These are phyloP conservation scores for Sarcodon sp. DNA, from an alignment of 768 basidiomycete species.

Conservation along the genomic window DNA sequence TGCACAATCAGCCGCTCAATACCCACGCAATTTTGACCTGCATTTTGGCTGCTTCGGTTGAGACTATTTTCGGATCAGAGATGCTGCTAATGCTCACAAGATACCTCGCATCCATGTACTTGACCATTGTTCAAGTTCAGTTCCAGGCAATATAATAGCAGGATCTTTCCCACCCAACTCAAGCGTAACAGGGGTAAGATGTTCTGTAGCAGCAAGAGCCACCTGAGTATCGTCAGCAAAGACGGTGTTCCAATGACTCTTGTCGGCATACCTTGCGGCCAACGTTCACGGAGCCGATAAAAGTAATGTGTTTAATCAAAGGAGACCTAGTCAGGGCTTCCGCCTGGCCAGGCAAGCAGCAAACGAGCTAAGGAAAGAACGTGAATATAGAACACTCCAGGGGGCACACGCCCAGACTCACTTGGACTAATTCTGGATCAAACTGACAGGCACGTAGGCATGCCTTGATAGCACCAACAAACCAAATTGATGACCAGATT, in stretches of 20 bases:
- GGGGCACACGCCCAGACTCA: conserved; percentile 11
- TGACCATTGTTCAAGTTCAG: conserved; percentile 70
- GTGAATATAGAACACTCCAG: not conserved
- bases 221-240: conserved; percentile 32
- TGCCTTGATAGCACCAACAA: conserved; percentile 62
- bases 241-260: conserved; percentile 4
- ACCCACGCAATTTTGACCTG: conserved; percentile 95
- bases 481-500: conserved; percentile 82
- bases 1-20: conserved; percentile 91
- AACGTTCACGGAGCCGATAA: conserved; percentile 74
- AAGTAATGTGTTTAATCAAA: conserved; percentile 85
- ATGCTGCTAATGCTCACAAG: conserved; percentile 45
- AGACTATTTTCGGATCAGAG: not conserved
- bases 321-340: conserved; percentile 69
- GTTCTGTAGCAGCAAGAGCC: conserved; percentile 69
- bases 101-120: conserved; percentile 84
- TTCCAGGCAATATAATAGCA: conserved; percentile 76
- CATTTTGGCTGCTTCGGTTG: conserved; percentile 54
- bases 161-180: conserved; percentile 97
- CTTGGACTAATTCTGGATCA: conserved; percentile 80
- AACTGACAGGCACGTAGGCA: conserved; percentile 78
- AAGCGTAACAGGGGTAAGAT: conserved; percentile 84
- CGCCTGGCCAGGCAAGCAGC: conserved; percentile 83
- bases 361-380: conserved; percentile 40
- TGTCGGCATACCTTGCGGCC: conserved; percentile 48